These are phyloP conservation scores for Pseudocercospora macadamiae DNA, from an alignment of 2,329 filamentous ascomycete species.

Conservation along the genomic window DNA sequence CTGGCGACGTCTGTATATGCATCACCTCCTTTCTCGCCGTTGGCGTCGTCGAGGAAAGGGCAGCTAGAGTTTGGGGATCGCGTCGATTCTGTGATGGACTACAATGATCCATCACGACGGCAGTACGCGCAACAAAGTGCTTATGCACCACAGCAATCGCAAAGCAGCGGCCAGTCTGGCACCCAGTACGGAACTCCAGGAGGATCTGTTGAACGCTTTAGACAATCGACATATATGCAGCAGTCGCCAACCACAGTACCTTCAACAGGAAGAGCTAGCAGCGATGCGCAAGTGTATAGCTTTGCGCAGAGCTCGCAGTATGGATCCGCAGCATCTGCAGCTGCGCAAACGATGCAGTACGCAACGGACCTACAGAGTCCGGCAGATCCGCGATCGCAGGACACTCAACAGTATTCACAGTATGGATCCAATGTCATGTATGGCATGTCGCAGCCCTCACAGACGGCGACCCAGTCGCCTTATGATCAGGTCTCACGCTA, in stretches of 20 bases:
- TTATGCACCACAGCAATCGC: conserved; percentile 34
- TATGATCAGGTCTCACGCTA: conserved; percentile 80
- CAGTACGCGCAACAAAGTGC: conserved; percentile 37
- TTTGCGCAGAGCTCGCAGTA: conserved; percentile 61
- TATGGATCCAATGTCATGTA: conserved; percentile 74
- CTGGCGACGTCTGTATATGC: conserved; percentile 37
- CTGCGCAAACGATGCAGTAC: conserved; percentile 60
- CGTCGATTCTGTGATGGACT: conserved; percentile 38
- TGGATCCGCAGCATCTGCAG: conserved; percentile 59
- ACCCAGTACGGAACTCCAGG: conserved; percentile 49
- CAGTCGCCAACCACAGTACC: conserved; percentile 48
- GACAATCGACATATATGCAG: conserved; percentile 48
- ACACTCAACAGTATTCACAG: conserved; percentile 58
- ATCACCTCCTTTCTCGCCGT: conserved; percentile 37
- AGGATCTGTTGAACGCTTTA: conserved; percentile 53
- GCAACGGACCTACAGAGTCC: conserved; percentile 43
- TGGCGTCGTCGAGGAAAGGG: conserved; percentile 33
- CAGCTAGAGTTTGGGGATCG: conserved; percentile 27
- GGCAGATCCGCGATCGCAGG: conserved; percentile 59
- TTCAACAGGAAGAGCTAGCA: conserved; percentile 42
- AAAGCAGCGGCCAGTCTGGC: conserved; percentile 39
- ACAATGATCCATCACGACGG: conserved; percentile 39
- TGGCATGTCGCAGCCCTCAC: conserved; percentile 67
- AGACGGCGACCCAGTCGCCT: conserved; percentile 56
- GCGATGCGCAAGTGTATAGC: conserved; percentile 47